Evolutionary conservation across 2,329 filamentous ascomycete genomes (phyloP).

Genomic region (Elsinoe ampelina): DNA sequence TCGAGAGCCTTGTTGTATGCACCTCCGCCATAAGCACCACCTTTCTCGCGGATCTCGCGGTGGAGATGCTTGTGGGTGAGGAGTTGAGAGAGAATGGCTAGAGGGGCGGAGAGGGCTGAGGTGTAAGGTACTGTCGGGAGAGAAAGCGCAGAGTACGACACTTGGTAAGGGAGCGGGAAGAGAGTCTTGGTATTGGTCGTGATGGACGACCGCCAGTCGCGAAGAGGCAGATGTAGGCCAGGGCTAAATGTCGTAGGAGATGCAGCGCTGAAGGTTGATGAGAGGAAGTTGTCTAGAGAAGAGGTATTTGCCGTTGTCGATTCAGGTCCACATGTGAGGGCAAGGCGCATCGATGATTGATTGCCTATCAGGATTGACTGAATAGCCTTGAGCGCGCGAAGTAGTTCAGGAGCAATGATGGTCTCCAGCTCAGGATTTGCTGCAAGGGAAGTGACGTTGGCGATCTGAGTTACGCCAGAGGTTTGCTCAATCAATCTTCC

Average conservation of each 20-base stretch:
- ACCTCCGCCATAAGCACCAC: slow-evolving; percentile 88
- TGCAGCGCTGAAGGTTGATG: slow-evolving; percentile 18
- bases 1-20: slow-evolving; percentile 72
- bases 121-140: slow-evolving; percentile 78
- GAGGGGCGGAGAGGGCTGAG: slow-evolving; percentile 61
- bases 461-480: slow-evolving; percentile 82
- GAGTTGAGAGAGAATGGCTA: slow-evolving; percentile 83
- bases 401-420: slow-evolving; percentile 45
- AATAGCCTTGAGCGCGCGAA: slow-evolving; percentile 70
- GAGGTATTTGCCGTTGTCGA: slow-evolving; percentile 60
- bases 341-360: slow-evolving; percentile 57
- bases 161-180: slow-evolving; percentile 91
- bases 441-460: slow-evolving; percentile 70
- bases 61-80: slow-evolving; percentile 95
- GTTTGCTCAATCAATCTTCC: slow-evolving; percentile 73
- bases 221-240: slow-evolving; percentile 2
- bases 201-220: slow-evolving; percentile 25
- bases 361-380: slow-evolving; percentile 67
- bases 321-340: slow-evolving; percentile 75
- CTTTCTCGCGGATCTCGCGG: slow-evolving; percentile 95
- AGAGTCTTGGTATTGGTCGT: slow-evolving; percentile 58
- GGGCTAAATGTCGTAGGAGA: slow-evolving; percentile 24
- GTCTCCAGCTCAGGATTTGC: slow-evolving; percentile 64
- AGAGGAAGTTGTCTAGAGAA: slow-evolving; percentile 62
- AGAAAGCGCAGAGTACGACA: slow-evolving; percentile 83